Percentiles rank a stretch among this genome's conserved stretches.
phyloP scores from a whole-genome alignment of 129 eudicot genomes.

The Saussurea involucrata region DNA sequence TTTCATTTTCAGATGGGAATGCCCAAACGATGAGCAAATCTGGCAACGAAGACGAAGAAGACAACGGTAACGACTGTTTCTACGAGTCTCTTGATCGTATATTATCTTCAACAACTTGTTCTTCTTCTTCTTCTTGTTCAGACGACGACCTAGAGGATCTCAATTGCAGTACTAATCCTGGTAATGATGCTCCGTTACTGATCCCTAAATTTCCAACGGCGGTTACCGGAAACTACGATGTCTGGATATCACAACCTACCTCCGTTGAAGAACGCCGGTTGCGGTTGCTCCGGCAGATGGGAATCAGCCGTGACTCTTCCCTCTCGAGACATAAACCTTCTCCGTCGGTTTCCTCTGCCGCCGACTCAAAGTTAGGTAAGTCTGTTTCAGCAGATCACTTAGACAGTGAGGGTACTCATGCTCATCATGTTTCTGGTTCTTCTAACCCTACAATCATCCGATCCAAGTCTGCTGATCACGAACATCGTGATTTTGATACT shows the following conservation, averaged over 20 bases:
- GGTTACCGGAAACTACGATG: conserved; percentile 61
- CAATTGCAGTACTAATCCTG: conserved; percentile 12
- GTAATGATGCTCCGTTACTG: conserved; percentile 24
- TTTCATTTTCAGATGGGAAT: conserved; percentile 61
- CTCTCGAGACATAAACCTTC: conserved; percentile 35
- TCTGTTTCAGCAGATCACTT: conserved; percentile 47
- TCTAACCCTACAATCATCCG: conserved; percentile 32
- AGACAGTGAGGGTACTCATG: conserved; percentile 10
- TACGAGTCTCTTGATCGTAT: conserved; percentile 94
- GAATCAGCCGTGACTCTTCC: conserved; percentile 49
- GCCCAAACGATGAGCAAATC: conserved; percentile 88
- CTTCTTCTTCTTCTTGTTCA: conserved; percentile 58
- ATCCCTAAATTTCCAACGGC: conserved; percentile 49
- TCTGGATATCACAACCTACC: conserved; percentile 83
- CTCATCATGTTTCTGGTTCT: neutral
- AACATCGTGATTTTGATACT: conserved; percentile 32
- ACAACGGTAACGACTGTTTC: conserved; percentile 49
- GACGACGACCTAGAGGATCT: conserved; percentile 22
- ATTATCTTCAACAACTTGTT: conserved; percentile 78
- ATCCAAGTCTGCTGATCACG: conserved; percentile 55
- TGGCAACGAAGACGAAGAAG: conserved; percentile 42
- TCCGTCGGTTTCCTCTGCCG: conserved; percentile 11
- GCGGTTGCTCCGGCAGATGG: conserved; percentile 69
- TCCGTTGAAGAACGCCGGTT: conserved; percentile 85
- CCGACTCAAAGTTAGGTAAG: conserved; percentile 27